Percentiles rank a stretch among this genome's conserved stretches.
These are phyloP conservation scores for Angomonas deanei DNA, from an alignment of 208 protist species.

Conservation along the genomic window DNA sequence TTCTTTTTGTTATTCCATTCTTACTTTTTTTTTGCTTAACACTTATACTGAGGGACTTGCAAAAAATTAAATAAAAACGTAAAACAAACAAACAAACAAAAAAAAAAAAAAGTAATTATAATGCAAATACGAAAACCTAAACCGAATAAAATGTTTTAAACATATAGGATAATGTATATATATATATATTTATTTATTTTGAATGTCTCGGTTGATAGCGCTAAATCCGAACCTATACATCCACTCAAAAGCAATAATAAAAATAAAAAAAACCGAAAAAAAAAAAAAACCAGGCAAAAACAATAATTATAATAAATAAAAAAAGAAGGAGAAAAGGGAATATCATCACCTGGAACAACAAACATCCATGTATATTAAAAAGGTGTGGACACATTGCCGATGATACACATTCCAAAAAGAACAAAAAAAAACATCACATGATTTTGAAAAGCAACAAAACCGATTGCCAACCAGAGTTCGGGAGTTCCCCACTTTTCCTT, in stretches of 20 bases:
- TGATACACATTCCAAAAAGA: too few relatives aligned
- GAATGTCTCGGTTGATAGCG: too few relatives aligned
- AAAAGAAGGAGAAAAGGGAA: too few relatives aligned
- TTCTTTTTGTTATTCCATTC: background rate
- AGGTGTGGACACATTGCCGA: too few relatives aligned
- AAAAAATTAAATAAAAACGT: too few relatives aligned
- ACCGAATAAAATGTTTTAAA: background rate
- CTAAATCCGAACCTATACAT: background rate
- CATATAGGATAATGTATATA: background rate
- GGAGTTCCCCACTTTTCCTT: too few relatives aligned
- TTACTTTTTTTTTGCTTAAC: background rate
- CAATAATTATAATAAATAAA: background rate
- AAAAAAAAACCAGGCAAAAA: background rate
- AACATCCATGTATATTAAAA: too few relatives aligned
- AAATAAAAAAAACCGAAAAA: background rate
- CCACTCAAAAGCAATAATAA: background rate
- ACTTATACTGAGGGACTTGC: background rate
- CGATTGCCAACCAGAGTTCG: too few relatives aligned
- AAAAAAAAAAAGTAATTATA: background rate
- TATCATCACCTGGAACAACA: too few relatives aligned
- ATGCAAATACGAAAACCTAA: background rate
- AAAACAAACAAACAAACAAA: background rate
- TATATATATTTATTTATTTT: slow-evolving; percentile 1
- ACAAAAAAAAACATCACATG: too few relatives aligned
- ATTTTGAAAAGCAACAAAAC: too few relatives aligned